Percentiles rank a stretch among this genome's conserved stretches.
Conservation (phyloP, 2,329 filamentous ascomycete genomes). For the Aspergillus niger region DNA sequence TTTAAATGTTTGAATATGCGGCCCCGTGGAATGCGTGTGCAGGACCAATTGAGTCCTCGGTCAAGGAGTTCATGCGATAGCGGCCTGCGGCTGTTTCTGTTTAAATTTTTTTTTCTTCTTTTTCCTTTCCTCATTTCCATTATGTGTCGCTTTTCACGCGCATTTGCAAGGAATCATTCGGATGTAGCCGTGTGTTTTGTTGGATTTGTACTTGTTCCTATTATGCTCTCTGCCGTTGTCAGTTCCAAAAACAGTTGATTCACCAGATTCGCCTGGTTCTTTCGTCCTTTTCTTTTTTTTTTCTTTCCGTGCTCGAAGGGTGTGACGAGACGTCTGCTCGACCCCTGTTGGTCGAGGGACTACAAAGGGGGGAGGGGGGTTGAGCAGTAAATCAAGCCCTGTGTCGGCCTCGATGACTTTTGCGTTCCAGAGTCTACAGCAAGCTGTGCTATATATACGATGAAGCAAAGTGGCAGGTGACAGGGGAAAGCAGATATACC, state of each 20-base stretch:
- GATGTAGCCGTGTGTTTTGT: conserved; percentile 11
- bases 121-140: conserved; percentile 3
- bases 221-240: conserved; percentile 3
- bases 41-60: conserved; percentile 15
- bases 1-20: conserved; percentile 22
- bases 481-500: no score
- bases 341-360: not conserved
- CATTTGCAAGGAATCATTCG: conserved; percentile 8
- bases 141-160: not conserved
- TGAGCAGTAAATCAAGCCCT: not conserved
- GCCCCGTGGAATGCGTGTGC: conserved; percentile 14
- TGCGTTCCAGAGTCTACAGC: not conserved
- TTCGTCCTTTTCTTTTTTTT: not conserved
- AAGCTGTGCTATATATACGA: not conserved
- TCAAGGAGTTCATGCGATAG: conserved; percentile 22
- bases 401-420: not conserved
- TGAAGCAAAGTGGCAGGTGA: no score
- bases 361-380: not conserved
- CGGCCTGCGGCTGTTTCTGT: conserved; percentile 18
- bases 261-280: conserved; percentile 1
- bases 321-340: not conserved
- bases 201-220: conserved; percentile 9
- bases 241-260: conserved; percentile 11
- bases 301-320: not conserved
- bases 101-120: conserved; percentile 5